phyloP scores from a whole-genome alignment of 768 basidiomycete genomes.

The Chalciporus pseudorubinellus region DNA sequence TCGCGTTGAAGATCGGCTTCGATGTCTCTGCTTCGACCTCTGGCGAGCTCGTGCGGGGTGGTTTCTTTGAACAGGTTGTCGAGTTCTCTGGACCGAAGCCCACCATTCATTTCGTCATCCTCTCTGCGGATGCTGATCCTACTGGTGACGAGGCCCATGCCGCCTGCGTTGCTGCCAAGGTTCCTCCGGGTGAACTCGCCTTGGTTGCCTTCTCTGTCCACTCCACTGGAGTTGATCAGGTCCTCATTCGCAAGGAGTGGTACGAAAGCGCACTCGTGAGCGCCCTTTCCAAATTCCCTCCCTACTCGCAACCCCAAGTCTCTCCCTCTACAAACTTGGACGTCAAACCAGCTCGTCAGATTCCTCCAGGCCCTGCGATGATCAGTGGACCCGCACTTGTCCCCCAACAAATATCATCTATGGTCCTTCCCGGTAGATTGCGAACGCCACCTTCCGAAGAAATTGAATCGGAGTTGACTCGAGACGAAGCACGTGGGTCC shows the following conservation, averaged over 20 bases:
- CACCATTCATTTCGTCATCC: conserved; percentile 86
- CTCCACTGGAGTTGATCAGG: conserved; percentile 84
- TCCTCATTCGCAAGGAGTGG: conserved; percentile 84
- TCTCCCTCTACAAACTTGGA: conserved; percentile 21
- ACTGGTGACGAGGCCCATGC: conserved; percentile 80
- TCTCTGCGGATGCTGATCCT: conserved; percentile 81
- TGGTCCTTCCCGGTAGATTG: conserved; percentile 42
- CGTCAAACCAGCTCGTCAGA: conserved; percentile 25
- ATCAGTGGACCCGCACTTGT: conserved; percentile 21
- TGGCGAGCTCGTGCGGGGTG: conserved; percentile 60
- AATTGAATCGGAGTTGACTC: conserved; percentile 59
- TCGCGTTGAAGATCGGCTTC: conserved; percentile 73
- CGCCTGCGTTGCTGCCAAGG: conserved; percentile 79
- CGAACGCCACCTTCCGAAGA: conserved; percentile 78
- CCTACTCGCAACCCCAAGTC: conserved; percentile 35
- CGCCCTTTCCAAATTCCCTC: conserved; percentile 62
- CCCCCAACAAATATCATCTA: conserved; percentile 13
- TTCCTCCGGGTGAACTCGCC: conserved; percentile 71
- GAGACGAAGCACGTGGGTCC: conserved; percentile 52
- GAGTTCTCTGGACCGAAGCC: conserved; percentile 83
- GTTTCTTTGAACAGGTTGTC: conserved; percentile 76
- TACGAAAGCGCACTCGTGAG: conserved; percentile 63
- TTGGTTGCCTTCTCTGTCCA: conserved; percentile 89
- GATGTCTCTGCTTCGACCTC: conserved; percentile 54
- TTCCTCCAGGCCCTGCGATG: conserved; percentile 28